phyloP scores from a whole-genome alignment of 139 green algal species.

The Micractinium sp. region DNA sequence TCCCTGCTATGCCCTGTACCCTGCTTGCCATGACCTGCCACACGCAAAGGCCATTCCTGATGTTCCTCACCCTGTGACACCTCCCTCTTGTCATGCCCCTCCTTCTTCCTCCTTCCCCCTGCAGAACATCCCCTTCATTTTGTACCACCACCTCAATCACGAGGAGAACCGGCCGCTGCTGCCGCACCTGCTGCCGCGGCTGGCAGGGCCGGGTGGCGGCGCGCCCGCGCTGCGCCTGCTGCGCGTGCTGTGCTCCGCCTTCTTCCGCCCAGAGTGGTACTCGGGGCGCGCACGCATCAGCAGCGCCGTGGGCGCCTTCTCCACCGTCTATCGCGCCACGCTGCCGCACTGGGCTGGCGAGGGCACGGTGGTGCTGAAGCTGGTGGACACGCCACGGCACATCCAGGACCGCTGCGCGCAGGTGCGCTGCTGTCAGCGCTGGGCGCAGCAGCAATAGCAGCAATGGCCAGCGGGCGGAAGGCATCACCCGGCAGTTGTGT shows the following conservation, averaged over 20 bases:
- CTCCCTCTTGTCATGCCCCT: no score
- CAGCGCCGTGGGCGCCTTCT: constrained; percentile 60
- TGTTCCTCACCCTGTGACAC: no score
- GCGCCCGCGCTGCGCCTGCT: constrained; percentile 52
- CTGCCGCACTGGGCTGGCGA: constrained; percentile 38
- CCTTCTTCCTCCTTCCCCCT: background rate
- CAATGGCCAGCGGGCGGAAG: background rate
- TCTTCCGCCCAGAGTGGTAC: constrained; percentile 63
- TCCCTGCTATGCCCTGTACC: no score
- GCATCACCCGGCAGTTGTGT: background rate
- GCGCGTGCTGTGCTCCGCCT: constrained; percentile 54
- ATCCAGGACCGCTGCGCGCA: constrained; percentile 64
- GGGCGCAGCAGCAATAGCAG: no score
- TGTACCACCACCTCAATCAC: constrained; percentile 62
- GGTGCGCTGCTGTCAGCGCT: background rate
- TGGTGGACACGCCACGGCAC: constrained; percentile 64
- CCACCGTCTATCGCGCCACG: constrained; percentile 59
- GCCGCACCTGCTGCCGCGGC: constrained; percentile 36
- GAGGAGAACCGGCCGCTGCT: constrained; percentile 39
- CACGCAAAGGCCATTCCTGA: no score
- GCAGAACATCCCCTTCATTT: constrained; percentile 59
- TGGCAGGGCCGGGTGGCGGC: constrained; percentile 28
- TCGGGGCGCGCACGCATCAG: constrained; percentile 42
- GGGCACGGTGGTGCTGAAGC: constrained; percentile 57
- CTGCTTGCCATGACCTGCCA: no score